Evolutionary conservation across 352 stramenopile genomes (phyloP).

Genomic region (Pythium rhizo-oryzae): DNA sequence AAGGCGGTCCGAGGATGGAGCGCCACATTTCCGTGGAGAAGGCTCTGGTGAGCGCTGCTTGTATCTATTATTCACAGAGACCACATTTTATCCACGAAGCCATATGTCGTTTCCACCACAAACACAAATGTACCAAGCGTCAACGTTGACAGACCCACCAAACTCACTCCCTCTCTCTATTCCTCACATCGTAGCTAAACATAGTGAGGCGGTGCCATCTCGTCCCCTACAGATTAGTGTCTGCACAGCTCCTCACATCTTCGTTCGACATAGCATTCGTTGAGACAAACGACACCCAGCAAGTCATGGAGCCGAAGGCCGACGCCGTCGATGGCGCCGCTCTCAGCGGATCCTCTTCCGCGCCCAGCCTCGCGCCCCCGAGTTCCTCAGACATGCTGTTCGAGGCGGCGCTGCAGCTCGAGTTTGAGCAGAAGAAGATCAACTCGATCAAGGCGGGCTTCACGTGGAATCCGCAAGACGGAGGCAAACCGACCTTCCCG

Average conservation of each 20-base stretch:
- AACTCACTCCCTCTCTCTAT: not conserved
- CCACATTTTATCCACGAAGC: slow-evolving; percentile 13
- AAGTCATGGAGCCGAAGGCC: not conserved
- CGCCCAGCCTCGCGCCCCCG: not conserved
- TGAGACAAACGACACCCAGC: not conserved
- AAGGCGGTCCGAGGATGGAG: slow-evolving; percentile 14
- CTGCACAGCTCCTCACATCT: no score
- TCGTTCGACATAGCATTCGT: not conserved
- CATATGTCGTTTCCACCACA: not conserved
- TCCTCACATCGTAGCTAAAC: no score
- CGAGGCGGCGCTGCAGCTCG: slow-evolving; percentile 22
- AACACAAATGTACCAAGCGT: not conserved
- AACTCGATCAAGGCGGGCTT: slow-evolving; percentile 19
- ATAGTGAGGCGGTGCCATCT: not conserved
- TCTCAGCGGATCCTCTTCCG: not conserved
- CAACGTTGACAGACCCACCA: not conserved
- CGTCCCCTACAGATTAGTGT: no score
- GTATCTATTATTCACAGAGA: slow-evolving; percentile 24
- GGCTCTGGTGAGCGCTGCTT: slow-evolving; percentile 25
- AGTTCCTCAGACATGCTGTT: slow-evolving; percentile 11
- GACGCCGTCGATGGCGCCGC: not conserved
- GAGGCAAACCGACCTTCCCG: slow-evolving; percentile 13
- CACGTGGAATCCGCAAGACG: not conserved
- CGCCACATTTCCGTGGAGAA: slow-evolving; percentile 21
- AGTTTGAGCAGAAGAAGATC: slow-evolving; percentile 23